Conservation (phyloP, 179 eudicot species). For the Beta macrorhiza region DNA sequence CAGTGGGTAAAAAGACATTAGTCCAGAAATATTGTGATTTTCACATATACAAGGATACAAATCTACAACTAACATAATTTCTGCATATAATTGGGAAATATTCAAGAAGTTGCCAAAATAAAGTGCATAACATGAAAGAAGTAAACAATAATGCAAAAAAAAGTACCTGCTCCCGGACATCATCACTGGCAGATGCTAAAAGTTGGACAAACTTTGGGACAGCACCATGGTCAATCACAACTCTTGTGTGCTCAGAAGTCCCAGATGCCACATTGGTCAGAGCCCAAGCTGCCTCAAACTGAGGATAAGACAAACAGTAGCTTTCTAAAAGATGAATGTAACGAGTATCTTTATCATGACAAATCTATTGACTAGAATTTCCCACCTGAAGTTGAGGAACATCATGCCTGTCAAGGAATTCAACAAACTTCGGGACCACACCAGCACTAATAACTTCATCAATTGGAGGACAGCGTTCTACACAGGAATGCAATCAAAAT, state of each 20-base stretch:
- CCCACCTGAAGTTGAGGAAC: conserved; percentile 84
- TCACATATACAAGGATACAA: not conserved
- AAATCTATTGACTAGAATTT: not conserved
- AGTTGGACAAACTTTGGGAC: conserved; percentile 82
- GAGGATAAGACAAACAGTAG: conserved; percentile 10
- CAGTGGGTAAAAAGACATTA: not conserved
- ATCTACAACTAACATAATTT: not conserved
- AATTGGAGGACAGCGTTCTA: conserved; percentile 85
- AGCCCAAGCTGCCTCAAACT: conserved; percentile 88
- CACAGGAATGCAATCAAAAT: conserved; percentile 15
- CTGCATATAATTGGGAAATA: not conserved
- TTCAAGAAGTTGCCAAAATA: not conserved
- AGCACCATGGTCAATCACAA: conserved; percentile 84
- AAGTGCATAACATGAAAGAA: not conserved
- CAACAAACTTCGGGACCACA: conserved; percentile 78
- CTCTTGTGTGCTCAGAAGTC: conserved; percentile 74
- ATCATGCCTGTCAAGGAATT: conserved; percentile 74
- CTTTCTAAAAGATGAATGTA: not conserved
- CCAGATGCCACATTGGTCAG: conserved; percentile 87
- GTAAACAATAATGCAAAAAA: not conserved
- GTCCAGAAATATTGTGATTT: not conserved
- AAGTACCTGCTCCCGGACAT: conserved; percentile 79
- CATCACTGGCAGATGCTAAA: conserved; percentile 79
- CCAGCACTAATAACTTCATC: conserved; percentile 84
- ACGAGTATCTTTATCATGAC: not conserved